These are phyloP conservation scores for Exophiala sp. DNA, from an alignment of 2,329 filamentous ascomycete genomes.

Conservation along the genomic window DNA sequence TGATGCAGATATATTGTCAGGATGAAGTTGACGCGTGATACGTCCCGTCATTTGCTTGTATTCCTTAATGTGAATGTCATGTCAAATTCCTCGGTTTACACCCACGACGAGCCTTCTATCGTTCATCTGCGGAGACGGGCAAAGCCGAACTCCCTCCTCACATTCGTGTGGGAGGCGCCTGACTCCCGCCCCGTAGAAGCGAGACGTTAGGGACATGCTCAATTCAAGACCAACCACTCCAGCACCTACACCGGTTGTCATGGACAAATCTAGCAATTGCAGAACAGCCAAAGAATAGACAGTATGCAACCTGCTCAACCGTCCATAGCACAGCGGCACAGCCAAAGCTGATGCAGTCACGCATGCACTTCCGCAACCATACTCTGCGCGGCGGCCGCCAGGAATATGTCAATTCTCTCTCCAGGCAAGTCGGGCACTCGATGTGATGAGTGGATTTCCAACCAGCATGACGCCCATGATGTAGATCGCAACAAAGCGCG, in stretches of 20 bases:
- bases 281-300: constrained; percentile 2
- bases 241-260: constrained; percentile 2
- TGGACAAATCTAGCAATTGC: constrained; percentile 1
- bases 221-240: constrained; percentile 1
- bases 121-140: too few species aligned
- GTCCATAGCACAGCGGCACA: neutral
- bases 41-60: neutral
- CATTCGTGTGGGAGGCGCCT: too few species aligned
- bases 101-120: neutral
- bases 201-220: neutral
- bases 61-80: neutral
- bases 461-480: neutral
- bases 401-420: constrained; percentile 15
- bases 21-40: neutral
- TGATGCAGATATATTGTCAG: neutral
- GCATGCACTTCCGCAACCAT: constrained; percentile 8
- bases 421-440: constrained; percentile 18
- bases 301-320: constrained; percentile 4
- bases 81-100: neutral
- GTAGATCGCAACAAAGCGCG: constrained; percentile 7
- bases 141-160: too few species aligned
- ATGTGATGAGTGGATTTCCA: constrained; percentile 3
- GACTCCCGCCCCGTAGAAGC: too few species aligned
- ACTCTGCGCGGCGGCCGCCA: constrained; percentile 8
- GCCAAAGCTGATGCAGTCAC: neutral